Evolutionary conservation across 768 basidiomycete species (phyloP), one percentile per base, ranked within the genome.

Genomic region (Brasilioporus rufonigricans): DNA sequence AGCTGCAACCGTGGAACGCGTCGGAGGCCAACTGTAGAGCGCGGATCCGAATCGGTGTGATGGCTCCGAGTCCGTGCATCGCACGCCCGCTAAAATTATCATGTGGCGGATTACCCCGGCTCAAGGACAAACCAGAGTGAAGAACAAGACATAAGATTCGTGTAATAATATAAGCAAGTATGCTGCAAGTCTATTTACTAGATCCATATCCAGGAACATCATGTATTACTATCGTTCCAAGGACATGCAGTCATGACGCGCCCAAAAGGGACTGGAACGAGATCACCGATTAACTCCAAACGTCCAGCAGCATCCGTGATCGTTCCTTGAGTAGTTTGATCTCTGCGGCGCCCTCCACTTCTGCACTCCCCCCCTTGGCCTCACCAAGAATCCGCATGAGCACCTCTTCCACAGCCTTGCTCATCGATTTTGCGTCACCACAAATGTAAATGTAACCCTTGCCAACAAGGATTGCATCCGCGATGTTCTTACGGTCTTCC

Each of bases 361-460:
- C 89, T 1, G 82, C 86, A 19, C 80, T 84, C 21, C 95, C 97
- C 36, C 93, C 93, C 79, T 97, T 98, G 6, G 93, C 93, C 71
- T 95, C 90, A 12, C 89, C 97, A 19, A 99, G 80, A 59, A 93
- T 87, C 59, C 76, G 78, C 53, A 86, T 86, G 39, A 99, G 76
- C 43, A 85, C 81, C 61, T 96, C 93, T 73, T 99, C 97, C 21
- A 99, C 97, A 40, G 88, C 83, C 71, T 93, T 94, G 71, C 87
- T 87, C 97, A 99, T 99, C 71, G 80, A 83, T 81, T 92, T 96
- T 51, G 94, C 95, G 64, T 98, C 95, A 65, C 95, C 95, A 63
- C 95, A 98, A 58, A 98, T 91, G 73, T 98, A 98, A 3, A 97
- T 81, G 71, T 95, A 96, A n/a, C 92, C 97, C 75, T 98, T 93